Conservation (phyloP, 2,329 filamentous ascomycete species). For the Pseudofabraea citricarpa region DNA sequence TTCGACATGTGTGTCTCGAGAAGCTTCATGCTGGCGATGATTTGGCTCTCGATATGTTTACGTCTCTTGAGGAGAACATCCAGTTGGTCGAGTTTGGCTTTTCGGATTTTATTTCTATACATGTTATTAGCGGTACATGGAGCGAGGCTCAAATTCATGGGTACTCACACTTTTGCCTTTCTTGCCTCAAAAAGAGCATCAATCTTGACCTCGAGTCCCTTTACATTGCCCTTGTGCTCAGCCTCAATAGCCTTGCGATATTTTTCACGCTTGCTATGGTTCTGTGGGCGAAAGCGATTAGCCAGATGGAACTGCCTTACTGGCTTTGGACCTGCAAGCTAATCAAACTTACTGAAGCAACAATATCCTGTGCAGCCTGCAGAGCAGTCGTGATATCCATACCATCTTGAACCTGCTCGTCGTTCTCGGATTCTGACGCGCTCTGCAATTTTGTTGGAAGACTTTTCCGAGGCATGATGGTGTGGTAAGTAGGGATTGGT, state of each 20-base stretch:
- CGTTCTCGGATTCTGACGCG: constrained; percentile 6
- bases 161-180: constrained; percentile 21
- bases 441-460: constrained; percentile 6
- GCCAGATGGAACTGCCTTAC: too few species aligned
- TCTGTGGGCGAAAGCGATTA: too few species aligned
- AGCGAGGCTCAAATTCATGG: not conserved
- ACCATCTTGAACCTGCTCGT: constrained; percentile 10
- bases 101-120: too few species aligned
- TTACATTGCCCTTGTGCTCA: constrained; percentile 17
- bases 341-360: constrained; percentile 14
- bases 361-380: constrained; percentile 11
- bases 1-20: too few species aligned
- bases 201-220: constrained; percentile 19
- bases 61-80: too few species aligned
- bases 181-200: constrained; percentile 16
- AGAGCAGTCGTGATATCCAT: constrained; percentile 9
- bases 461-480: constrained; percentile 13
- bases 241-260: constrained; percentile 22
- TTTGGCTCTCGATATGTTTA: too few species aligned
- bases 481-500: too few species aligned
- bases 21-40: too few species aligned
- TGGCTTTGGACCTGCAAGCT: too few species aligned
- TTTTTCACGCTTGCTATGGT: too few species aligned
- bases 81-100: too few species aligned
- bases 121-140: too few species aligned